These are phyloP conservation scores for Picochlorum sp. DNA, from an alignment of 139 green algal species.

Conservation along the genomic window DNA sequence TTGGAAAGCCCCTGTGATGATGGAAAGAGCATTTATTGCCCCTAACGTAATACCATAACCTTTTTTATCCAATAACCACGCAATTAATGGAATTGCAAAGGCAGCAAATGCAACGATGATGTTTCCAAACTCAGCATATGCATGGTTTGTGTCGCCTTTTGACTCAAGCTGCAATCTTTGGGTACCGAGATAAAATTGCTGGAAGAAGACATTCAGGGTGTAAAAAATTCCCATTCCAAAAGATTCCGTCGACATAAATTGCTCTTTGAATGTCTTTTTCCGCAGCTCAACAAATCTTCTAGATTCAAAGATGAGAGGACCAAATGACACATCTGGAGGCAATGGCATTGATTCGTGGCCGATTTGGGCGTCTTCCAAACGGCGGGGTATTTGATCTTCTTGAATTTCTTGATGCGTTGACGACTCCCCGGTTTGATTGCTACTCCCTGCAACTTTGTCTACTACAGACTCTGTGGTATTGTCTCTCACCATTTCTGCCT, in stretches of 20 bases:
- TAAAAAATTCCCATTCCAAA: constrained; percentile 55
- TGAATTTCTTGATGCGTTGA: neutral
- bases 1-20: constrained; percentile 33
- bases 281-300: constrained; percentile 54
- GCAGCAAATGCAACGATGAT: constrained; percentile 48
- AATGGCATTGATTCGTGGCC: constrained; percentile 19
- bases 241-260: constrained; percentile 42
- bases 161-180: constrained; percentile 42
- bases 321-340: constrained; percentile 24
- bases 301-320: constrained; percentile 44
- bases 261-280: constrained; percentile 43
- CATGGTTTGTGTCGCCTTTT: constrained; percentile 31
- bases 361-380: constrained; percentile 8
- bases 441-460: neutral
- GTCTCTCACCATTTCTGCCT: too few species aligned
- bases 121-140: constrained; percentile 44
- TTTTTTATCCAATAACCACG: constrained; percentile 54
- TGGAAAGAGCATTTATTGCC: constrained; percentile 39
- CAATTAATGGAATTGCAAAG: constrained; percentile 41
- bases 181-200: constrained; percentile 48
- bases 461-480: neutral
- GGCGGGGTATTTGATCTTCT: neutral
- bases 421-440: neutral
- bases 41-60: constrained; percentile 48
- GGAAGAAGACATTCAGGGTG: constrained; percentile 50